phyloP scores from a whole-genome alignment of 2,329 filamentous ascomycete genomes.

The Trichoderma afroharzianum region DNA sequence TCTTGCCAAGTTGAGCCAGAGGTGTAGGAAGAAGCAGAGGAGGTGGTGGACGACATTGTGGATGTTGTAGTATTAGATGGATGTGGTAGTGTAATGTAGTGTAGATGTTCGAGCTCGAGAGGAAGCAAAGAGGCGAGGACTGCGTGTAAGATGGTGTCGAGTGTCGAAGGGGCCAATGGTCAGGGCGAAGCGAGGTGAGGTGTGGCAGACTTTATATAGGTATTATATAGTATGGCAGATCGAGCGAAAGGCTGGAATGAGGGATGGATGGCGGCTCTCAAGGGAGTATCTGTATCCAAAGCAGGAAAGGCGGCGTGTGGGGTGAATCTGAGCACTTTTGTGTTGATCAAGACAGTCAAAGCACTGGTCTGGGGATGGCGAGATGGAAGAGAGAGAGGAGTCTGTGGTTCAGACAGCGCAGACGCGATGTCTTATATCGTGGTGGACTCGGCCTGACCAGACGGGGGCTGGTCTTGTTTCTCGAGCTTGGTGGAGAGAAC shows the following conservation, averaged over 20 bases:
- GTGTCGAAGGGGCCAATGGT: background rate
- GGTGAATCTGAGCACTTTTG: conserved; percentile 9
- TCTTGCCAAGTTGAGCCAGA: conserved; percentile 48
- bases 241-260: conserved; percentile 11
- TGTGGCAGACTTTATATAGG: conserved; percentile 1
- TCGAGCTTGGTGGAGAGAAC: background rate
- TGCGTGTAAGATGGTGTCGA: background rate
- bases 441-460: conserved; percentile 8
- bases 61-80: background rate
- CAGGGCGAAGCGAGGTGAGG: background rate
- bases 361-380: background rate
- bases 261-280: conserved; percentile 2
- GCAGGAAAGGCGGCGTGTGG: conserved; percentile 15
- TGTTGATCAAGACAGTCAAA: conserved; percentile 3
- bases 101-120: background rate
- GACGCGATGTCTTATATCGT: conserved; percentile 18
- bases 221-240: background rate
- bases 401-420: conserved; percentile 10
- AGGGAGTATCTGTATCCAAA: conserved; percentile 10
- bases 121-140: background rate
- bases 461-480: background rate
- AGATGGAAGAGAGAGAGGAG: conserved; percentile 1
- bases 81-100: background rate
- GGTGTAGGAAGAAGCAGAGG: conserved; percentile 26
- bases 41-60: conserved; percentile 23